Percentiles rank a stretch among this genome's conserved stretches.
Evolutionary conservation across 2,329 filamentous ascomycete genomes (phyloP).

Genomic region (Arthrobotrys sinensis): DNA sequence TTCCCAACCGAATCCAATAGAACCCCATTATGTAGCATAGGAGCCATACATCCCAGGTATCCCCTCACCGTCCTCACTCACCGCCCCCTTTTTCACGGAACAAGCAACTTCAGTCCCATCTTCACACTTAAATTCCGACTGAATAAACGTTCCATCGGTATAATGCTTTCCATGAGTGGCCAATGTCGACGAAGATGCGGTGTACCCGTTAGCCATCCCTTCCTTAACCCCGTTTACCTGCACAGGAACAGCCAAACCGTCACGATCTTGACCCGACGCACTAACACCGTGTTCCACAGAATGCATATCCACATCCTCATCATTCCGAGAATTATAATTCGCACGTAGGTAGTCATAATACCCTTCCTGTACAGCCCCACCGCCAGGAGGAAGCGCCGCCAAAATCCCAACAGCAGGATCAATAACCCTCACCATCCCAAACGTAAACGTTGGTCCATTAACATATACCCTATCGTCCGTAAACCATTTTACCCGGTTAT

Average conservation of each 20-base stretch:
- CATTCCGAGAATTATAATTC: background rate
- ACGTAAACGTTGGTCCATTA: background rate
- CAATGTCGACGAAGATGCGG: background rate
- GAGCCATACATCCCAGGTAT: slow-evolving; percentile 7
- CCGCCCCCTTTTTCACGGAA: background rate
- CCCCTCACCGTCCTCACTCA: background rate
- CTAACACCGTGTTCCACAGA: background rate
- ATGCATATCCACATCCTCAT: slow-evolving; percentile 1
- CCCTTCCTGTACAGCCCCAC: background rate
- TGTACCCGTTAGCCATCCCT: background rate
- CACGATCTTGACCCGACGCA: background rate
- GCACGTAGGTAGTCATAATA: background rate
- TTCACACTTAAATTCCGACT: background rate
- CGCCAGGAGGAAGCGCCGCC: background rate
- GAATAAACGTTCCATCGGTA: background rate
- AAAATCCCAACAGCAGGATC: slow-evolving; percentile 14
- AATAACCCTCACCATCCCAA: slow-evolving; percentile 21
- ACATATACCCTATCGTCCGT: slow-evolving; percentile 4
- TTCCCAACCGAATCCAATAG: background rate
- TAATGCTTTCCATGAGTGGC: background rate
- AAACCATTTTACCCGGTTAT: slow-evolving; percentile 7
- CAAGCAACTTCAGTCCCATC: background rate
- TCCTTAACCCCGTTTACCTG: background rate
- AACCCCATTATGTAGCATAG: slow-evolving; percentile 3
- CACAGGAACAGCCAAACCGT: background rate